Conservation (phyloP, 495 filamentous ascomycete genomes). For the Neurospora sp. region DNA sequence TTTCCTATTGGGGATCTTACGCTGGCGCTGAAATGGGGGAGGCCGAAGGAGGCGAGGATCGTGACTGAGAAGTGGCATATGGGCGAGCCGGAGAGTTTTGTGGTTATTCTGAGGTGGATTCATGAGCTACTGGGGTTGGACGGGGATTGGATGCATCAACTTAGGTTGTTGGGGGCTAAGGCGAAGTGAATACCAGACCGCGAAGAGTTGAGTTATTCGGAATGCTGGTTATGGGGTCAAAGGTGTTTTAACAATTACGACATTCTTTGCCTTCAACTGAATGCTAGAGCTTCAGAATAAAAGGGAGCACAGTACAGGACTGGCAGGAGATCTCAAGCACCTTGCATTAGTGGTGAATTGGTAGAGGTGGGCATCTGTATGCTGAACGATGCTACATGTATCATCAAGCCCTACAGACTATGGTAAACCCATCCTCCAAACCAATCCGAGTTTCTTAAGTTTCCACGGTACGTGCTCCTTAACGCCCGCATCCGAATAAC, state of each 20-base stretch:
- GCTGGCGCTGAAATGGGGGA: conserved; percentile 41
- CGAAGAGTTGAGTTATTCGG: background rate
- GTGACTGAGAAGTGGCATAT: conserved; percentile 15
- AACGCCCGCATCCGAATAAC: background rate
- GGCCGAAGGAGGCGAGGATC: conserved; percentile 53
- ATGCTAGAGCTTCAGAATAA: background rate
- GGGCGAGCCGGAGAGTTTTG: conserved; percentile 18
- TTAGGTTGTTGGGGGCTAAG: conserved; percentile 4
- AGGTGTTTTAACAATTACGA: background rate
- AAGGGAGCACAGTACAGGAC: background rate
- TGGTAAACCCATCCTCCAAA: background rate
- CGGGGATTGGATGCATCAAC: conserved; percentile 5
- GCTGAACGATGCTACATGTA: background rate
- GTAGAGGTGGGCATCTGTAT: background rate
- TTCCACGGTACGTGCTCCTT: background rate
- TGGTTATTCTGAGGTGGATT: conserved; percentile 16
- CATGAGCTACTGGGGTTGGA: conserved; percentile 12
- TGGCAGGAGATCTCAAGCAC: background rate
- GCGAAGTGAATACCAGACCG: conserved; percentile 5
- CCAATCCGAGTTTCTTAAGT: background rate
- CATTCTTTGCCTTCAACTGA: background rate
- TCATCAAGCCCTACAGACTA: background rate
- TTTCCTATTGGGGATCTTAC: conserved; percentile 63
- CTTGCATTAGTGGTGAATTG: background rate
- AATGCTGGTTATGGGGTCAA: background rate